Base-by-base conservation (phyloP, 2,329 filamentous ascomycete genomes). In the Gliomastix tumulicola region DNA sequence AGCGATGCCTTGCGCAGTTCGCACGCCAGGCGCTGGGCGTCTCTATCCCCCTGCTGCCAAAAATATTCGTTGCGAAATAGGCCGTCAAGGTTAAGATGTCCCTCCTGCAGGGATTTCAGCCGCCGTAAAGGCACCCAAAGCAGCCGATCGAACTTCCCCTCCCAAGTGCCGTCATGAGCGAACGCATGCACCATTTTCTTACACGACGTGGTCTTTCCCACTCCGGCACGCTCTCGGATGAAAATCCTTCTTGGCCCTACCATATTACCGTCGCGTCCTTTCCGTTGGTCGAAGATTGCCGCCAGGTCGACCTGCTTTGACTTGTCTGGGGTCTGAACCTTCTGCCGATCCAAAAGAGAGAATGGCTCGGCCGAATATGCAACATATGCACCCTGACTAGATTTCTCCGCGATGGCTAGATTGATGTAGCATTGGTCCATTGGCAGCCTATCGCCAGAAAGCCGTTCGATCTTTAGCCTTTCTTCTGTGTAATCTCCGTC, bases 401-500 rank as follows among this genome's bases (percentile, higher is more conserved):
- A 15, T 23, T 51, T 39, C 41, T 60, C 47, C 18, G 63, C 38
- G n/a, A 63, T 49, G 32, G 49, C 50, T 17, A 65, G 55, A 40
- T 65, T 64, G 41, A 64, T 63, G 32, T 63, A 64, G 42, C 57
- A 63, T 25, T 55, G 49, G 20, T 57, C 45, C 48, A 63, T 59
- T 4, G 46, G 17, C 20, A 63, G 41, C 10, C 5, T 5, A 0
- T 55, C 46, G 21, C 57, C 57, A 7, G 56, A 63, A 20, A 65
- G 50, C 15, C 57, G 50, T 43, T 57, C 38, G 30, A 63, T 59
- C 23, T 43, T 37, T 28, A 62, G 51, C 33, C 34, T 47, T 2
- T 47, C 40, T 8, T 11, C 10, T 12, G 35, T 44, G 35, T 56
- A 57, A 36, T 43, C 33, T 1, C 49, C 39, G 3, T 48, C 21